Percentiles rank a stretch among this genome's conserved stretches.
phyloP scores from a whole-genome alignment of 129 eudicot species.

The Flaveria linearis region DNA sequence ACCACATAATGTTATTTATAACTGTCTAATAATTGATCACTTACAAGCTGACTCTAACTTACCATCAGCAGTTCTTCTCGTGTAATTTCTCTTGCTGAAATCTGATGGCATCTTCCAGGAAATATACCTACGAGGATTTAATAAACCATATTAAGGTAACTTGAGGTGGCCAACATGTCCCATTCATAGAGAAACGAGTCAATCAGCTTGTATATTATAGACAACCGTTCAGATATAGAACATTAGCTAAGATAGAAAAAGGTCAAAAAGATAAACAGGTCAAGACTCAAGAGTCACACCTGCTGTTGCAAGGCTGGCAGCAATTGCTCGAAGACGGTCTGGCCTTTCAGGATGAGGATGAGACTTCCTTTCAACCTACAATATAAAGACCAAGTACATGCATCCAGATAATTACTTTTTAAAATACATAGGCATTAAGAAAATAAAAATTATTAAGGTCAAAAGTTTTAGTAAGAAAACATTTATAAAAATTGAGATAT shows the following conservation, averaged over 20 bases:
- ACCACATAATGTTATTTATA: conserved; percentile 4
- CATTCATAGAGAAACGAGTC: background rate
- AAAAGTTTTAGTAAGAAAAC: background rate
- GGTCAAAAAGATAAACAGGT: background rate
- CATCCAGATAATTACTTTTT: background rate
- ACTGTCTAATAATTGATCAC: background rate
- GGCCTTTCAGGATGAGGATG: conserved; percentile 98
- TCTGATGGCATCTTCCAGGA: conserved; percentile 81
- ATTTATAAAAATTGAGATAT: conserved; percentile 2
- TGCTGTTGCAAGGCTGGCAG: conserved; percentile 95
- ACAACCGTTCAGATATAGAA: background rate
- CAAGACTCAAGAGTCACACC: conserved; percentile 41
- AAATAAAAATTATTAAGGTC: conserved; percentile 2
- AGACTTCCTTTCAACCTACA: conserved; percentile 78
- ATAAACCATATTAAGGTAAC: conserved; percentile 4
- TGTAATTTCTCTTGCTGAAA: conserved; percentile 85
- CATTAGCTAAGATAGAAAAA: background rate
- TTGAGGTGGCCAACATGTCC: background rate
- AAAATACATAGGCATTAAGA: conserved; percentile 13
- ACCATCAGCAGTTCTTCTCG: conserved; percentile 79
- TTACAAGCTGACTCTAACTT: conserved; percentile 29
- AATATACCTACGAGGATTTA: conserved; percentile 62
- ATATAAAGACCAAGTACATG: conserved; percentile 8
- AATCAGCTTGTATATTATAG: background rate
- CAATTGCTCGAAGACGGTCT: conserved; percentile 93